Evolutionary conservation across 306 rosid species (phyloP).

Genomic region (Arachis hypogaea): DNA sequence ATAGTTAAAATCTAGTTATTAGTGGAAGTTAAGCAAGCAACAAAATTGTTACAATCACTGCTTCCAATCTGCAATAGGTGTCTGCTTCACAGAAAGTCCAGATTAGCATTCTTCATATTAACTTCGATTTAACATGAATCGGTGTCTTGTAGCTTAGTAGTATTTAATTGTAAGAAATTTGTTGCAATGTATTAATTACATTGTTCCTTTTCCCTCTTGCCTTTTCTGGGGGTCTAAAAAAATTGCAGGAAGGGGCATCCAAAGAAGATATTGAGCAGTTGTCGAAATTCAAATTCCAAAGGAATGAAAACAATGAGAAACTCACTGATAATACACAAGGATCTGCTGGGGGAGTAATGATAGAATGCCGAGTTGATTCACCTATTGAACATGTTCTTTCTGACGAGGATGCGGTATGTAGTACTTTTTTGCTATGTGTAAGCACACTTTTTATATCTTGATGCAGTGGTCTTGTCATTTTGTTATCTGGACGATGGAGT

Average conservation of each 20-base stretch:
- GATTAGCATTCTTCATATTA: slow-evolving; percentile 6
- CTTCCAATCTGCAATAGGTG: slow-evolving; percentile 10
- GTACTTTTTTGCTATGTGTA: neutral
- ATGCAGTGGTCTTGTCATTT: slow-evolving; percentile 17
- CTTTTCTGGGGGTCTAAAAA: slow-evolving; percentile 29
- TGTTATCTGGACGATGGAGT: neutral
- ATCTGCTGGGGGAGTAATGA: slow-evolving; percentile 80
- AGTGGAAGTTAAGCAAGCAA: slow-evolving; percentile 18
- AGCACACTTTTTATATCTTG: slow-evolving; percentile 19
- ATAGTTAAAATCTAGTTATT: slow-evolving; percentile 9
- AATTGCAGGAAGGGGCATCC: slow-evolving; percentile 91
- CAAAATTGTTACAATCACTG: neutral
- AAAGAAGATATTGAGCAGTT: slow-evolving; percentile 89
- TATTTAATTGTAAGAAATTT: slow-evolving; percentile 26
- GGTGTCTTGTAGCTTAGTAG: slow-evolving; percentile 25
- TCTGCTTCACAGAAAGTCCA: slow-evolving; percentile 6
- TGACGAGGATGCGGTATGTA: slow-evolving; percentile 82
- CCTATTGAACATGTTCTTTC: slow-evolving; percentile 74
- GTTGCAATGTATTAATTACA: slow-evolving; percentile 22
- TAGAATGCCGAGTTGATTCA: slow-evolving; percentile 72
- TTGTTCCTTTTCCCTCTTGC: slow-evolving; percentile 18
- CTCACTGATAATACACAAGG: slow-evolving; percentile 58
- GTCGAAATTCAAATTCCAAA: slow-evolving; percentile 76
- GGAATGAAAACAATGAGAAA: slow-evolving; percentile 59
- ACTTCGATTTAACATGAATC: slow-evolving; percentile 12